These are phyloP conservation scores for Anthoceros angustus DNA, from an alignment of 225 moss, liverwort and hornwort genomes.

Conservation along the genomic window DNA sequence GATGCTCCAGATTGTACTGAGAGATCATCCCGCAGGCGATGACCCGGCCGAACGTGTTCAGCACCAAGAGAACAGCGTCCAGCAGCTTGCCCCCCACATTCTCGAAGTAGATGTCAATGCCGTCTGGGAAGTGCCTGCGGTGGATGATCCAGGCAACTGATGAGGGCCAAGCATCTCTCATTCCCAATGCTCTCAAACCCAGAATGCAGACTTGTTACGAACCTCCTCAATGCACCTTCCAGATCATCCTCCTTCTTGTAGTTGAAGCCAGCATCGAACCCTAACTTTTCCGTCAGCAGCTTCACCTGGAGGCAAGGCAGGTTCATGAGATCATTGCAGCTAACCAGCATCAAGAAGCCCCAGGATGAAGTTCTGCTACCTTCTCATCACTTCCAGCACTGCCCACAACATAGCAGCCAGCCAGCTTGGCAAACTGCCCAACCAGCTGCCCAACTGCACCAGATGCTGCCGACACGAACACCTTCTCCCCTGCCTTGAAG, in stretches of 20 bases:
- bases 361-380: slow-evolving; percentile 7
- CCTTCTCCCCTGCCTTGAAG: slow-evolving; percentile 29
- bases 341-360: not conserved
- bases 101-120: slow-evolving; percentile 47
- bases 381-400: slow-evolving; percentile 30
- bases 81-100: slow-evolving; percentile 38
- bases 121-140: slow-evolving; percentile 3
- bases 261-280: slow-evolving; percentile 32
- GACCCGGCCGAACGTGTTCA: slow-evolving; percentile 30
- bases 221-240: slow-evolving; percentile 23
- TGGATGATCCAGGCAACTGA: slow-evolving; percentile 16
- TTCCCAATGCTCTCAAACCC: not conserved
- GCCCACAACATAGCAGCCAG: slow-evolving; percentile 30
- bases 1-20: slow-evolving; percentile 14
- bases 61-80: slow-evolving; percentile 29
- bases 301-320: slow-evolving; percentile 15
- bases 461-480: slow-evolving; percentile 34
- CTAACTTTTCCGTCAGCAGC: slow-evolving; percentile 22
- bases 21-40: slow-evolving; percentile 35
- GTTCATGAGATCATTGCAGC: not conserved
- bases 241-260: slow-evolving; percentile 35
- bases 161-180: slow-evolving; percentile 3
- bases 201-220: not conserved
- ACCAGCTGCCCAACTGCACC: slow-evolving; percentile 42
- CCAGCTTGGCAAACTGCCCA: slow-evolving; percentile 36